These are phyloP conservation scores for Gorgonomyces haynaldii DNA, from an alignment of 192 early-diverging fungal species.

Conservation along the genomic window DNA sequence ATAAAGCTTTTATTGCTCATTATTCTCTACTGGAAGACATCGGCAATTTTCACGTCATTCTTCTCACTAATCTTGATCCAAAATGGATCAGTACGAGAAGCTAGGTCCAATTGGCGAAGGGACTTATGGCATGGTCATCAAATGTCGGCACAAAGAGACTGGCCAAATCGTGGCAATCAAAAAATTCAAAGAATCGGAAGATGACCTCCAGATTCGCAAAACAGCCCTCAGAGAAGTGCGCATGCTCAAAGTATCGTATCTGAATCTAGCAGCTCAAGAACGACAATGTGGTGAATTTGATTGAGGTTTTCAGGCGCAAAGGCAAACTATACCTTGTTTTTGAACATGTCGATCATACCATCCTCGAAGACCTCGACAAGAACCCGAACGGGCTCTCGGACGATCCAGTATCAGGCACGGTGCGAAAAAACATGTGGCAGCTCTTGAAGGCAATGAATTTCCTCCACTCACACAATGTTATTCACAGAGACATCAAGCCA, in stretches of 20 bases:
- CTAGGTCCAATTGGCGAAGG: slow-evolving; percentile 53
- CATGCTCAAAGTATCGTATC: slow-evolving; percentile 36
- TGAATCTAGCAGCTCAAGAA: slow-evolving; percentile 47
- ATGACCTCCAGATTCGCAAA: slow-evolving; percentile 53
- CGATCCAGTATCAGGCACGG: slow-evolving; percentile 23
- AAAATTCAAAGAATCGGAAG: slow-evolving; percentile 55
- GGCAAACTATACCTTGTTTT: slow-evolving; percentile 56
- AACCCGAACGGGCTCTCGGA: slow-evolving; percentile 45
- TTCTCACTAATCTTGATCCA: not conserved
- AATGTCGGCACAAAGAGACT: slow-evolving; percentile 51
- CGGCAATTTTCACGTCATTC: slow-evolving; percentile 2
- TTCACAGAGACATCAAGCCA: slow-evolving; percentile 55
- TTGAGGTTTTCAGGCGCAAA: slow-evolving; percentile 51
- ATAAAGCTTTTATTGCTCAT: no score
- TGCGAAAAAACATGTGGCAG: slow-evolving; percentile 56
- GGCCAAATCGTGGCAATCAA: slow-evolving; percentile 57
- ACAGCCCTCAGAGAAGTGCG: slow-evolving; percentile 49
- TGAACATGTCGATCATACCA: slow-evolving; percentile 56
- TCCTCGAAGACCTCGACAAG: slow-evolving; percentile 51
- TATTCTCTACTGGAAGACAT: not conserved
- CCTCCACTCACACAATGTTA: slow-evolving; percentile 51
- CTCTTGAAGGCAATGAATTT: slow-evolving; percentile 54
- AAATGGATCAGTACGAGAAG: slow-evolving; percentile 54
- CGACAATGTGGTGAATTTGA: slow-evolving; percentile 56
- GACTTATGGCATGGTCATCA: slow-evolving; percentile 57